Evolutionary conservation across 495 filamentous ascomycete genomes (phyloP), one percentile per base, ranked within the genome.

Genomic region (Talaromyces ruber): DNA sequence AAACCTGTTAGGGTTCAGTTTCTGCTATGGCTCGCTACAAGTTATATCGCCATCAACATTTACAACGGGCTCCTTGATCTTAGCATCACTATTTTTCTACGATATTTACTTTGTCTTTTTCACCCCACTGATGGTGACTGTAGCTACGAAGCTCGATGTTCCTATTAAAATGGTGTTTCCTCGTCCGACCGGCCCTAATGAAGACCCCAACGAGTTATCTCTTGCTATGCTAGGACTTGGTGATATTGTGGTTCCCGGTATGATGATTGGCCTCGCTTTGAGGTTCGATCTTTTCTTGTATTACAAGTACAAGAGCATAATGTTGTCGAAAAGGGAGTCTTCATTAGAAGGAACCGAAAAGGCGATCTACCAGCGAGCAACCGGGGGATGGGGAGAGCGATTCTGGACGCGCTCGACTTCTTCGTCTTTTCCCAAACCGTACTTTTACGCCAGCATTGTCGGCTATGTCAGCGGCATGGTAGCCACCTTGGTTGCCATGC

Each of bases 31-130:
- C 16, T 81, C 89, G 18, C 76, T 98, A 43, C 83, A 91, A 60
- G 74, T 96, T 63, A 84, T 98, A 77, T 96, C 93, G 2, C 95
- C 94, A 0, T 94, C 92, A 0, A 96, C 89, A 0, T 96, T 97
- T 68, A 76, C 79, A 62, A 96, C 90, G 0, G 94, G 92, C 3
- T 87, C 86, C 1, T 72, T 91, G 26, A 86, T 98, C 30, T 78
- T 98, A 0, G 76, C 72, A 3, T 89, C 87, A 0, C 78, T 98
- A 16, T 98, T 98, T 71, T 81, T 93, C 66, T 98, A 98, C 67
- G 94, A 98, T 66, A 93, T 98, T 58, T 88, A 92, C 69, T 95
- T 98, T 76, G 94, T 98, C 59, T 98, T 97, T 70, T 98, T 90
- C 72, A 98, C 94, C 0, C 94, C 94, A 1, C 80, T 94, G 67